phyloP scores from a whole-genome alignment of 208 protist genomes.

The Acanthamoeba royreba region DNA sequence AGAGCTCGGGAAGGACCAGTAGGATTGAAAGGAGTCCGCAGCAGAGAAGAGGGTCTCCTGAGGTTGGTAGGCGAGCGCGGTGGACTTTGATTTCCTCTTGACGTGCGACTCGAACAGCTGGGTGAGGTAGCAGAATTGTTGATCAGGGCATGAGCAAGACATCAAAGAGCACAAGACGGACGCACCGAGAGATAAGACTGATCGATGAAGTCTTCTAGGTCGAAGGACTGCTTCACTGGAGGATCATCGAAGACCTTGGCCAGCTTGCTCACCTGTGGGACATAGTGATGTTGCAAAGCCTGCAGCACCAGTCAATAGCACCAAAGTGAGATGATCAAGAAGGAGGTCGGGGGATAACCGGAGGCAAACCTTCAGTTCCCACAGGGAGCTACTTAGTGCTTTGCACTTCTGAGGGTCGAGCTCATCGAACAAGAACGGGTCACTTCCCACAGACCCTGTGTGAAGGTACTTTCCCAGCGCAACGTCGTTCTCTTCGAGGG shows the following conservation, averaged over 20 bases:
- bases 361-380: conserved; percentile 39
- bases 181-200: conserved; percentile 16
- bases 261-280: conserved; percentile 12
- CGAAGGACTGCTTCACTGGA: conserved; percentile 1
- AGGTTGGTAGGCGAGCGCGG: conserved; percentile 12
- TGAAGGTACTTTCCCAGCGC: background rate
- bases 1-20: background rate
- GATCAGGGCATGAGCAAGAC: background rate
- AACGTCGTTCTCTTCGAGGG: background rate
- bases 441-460: background rate
- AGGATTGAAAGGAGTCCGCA: background rate
- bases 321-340: background rate
- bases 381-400: conserved; percentile 22
- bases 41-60: background rate
- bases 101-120: conserved; percentile 36
- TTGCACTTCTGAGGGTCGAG: conserved; percentile 44
- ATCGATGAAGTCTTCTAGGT: conserved; percentile 28
- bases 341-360: background rate
- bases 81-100: conserved; percentile 36
- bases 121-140: background rate
- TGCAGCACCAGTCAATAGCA: background rate
- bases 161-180: background rate
- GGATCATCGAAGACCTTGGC: conserved; percentile 31
- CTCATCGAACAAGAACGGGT: conserved; percentile 35
- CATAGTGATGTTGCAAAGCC: conserved; percentile 16